Percentiles rank a stretch among this genome's conserved stretches.
These are phyloP conservation scores for Saccharomycopsis hybrid DNA, from an alignment of 1,139 yeast genomes.

Conservation along the genomic window DNA sequence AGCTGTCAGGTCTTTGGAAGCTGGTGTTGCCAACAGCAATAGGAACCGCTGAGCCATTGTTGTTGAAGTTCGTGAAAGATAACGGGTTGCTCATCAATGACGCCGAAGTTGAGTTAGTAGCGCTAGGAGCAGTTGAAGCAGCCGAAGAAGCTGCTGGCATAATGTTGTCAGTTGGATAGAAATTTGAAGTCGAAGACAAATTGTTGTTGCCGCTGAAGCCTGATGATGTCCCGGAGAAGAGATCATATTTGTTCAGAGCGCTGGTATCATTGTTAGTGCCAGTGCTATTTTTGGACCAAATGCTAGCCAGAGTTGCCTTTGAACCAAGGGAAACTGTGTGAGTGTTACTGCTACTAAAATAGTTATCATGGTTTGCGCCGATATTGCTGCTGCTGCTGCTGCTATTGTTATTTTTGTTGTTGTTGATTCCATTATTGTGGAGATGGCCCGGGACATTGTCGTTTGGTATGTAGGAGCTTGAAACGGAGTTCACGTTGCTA, in stretches of 20 bases:
- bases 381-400: not conserved
- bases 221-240: not conserved
- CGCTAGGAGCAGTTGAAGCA: constrained; percentile 3
- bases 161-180: constrained; percentile 6
- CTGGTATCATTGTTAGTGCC: not conserved
- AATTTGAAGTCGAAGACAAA: not conserved
- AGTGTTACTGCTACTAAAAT: too few relatives aligned
- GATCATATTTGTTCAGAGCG: not conserved
- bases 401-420: too few relatives aligned
- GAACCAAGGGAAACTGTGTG: too few relatives aligned
- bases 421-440: too few relatives aligned
- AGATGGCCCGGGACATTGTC: too few relatives aligned
- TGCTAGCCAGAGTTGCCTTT: too few relatives aligned
- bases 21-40: not conserved
- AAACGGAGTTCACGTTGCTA: not conserved
- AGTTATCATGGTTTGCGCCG: too few relatives aligned
- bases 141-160: not conserved
- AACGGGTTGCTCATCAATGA: not conserved
- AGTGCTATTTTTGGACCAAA: not conserved
- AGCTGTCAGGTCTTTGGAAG: not conserved
- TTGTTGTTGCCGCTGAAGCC: not conserved
- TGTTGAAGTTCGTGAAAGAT: not conserved
- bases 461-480: too few relatives aligned
- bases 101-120: constrained; percentile 1
- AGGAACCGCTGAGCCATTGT: not conserved